Evolutionary conservation across 768 basidiomycete genomes (phyloP).

Genomic region (Suillus occidentalis): DNA sequence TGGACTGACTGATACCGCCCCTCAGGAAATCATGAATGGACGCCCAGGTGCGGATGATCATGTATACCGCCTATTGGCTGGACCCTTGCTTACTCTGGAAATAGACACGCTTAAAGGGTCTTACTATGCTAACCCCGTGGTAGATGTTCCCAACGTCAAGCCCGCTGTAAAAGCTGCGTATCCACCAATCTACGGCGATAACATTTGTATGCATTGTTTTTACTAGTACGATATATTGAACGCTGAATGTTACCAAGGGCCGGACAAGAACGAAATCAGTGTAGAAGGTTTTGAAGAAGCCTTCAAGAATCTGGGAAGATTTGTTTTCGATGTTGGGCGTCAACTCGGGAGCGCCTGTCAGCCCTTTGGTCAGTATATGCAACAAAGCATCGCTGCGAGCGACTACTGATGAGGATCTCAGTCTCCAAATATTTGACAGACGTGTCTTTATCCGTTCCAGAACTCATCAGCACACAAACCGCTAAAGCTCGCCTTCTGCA

Average conservation of each 20-base stretch:
- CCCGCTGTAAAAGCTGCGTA: conserved; percentile 53
- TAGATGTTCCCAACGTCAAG: conserved; percentile 65
- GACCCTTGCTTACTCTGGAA: conserved; percentile 6
- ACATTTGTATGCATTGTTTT: conserved; percentile 66
- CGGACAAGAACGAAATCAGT: conserved; percentile 50
- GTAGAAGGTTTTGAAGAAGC: conserved; percentile 81
- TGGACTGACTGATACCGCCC: neutral
- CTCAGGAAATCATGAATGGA: conserved; percentile 94
- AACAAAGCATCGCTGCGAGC: neutral
- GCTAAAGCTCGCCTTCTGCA: conserved; percentile 94
- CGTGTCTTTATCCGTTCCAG: conserved; percentile 60
- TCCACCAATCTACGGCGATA: conserved; percentile 84
- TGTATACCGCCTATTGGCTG: neutral
- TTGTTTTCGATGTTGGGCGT: conserved; percentile 81
- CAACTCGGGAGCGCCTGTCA: conserved; percentile 87
- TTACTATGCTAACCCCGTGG: conserved; percentile 82
- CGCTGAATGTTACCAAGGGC: conserved; percentile 48
- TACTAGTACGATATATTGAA: neutral
- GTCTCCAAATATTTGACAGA: conserved; percentile 68
- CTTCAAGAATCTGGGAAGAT: conserved; percentile 84
- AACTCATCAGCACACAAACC: conserved; percentile 72
- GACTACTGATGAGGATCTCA: conserved; percentile 26
- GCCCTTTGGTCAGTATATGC: conserved; percentile 66
- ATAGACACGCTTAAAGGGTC: conserved; percentile 87
- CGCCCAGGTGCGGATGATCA: conserved; percentile 56